A percentile compares a stretch with the other conserved stretches of the same genome.
Evolutionary conservation across 192 early-diverging fungal species (phyloP).

Genomic region (Rhizophagus sp.): DNA sequence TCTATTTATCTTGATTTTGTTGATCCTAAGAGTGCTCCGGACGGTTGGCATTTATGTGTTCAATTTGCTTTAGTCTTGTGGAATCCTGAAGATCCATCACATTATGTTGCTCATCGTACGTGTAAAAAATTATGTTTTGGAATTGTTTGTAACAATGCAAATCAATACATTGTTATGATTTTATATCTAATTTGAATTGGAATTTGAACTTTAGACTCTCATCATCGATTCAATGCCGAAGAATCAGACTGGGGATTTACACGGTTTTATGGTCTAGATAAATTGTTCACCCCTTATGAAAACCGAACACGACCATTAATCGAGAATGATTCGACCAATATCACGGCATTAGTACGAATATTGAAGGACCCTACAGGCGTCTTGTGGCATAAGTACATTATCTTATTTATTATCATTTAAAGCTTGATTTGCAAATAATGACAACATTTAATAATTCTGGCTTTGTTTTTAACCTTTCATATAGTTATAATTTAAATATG

Average conservation of each 20-base stretch:
- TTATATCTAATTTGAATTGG: neutral
- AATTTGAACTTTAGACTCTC: conserved; percentile 44
- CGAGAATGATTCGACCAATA: conserved; percentile 65
- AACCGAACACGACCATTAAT: conserved; percentile 56
- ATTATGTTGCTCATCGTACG: conserved; percentile 53
- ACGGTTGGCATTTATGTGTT: conserved; percentile 81
- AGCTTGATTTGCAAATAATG: conserved; percentile 15
- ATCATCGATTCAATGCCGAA: conserved; percentile 80
- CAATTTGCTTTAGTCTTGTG: conserved; percentile 79
- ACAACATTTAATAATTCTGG: conserved; percentile 25
- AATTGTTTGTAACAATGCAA: too few relatives aligned
- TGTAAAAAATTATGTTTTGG: conserved; percentile 26
- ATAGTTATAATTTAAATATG: conserved; percentile 84
- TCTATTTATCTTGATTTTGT: conserved; percentile 90
- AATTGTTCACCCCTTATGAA: conserved; percentile 43
- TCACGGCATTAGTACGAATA: conserved; percentile 74
- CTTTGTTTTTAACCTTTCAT: conserved; percentile 30
- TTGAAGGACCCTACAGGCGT: conserved; percentile 88
- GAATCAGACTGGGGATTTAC: conserved; percentile 98
- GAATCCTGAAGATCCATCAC: conserved; percentile 67
- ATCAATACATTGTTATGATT: neutral
- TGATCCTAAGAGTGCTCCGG: conserved; percentile 58
- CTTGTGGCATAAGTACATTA: conserved; percentile 87
- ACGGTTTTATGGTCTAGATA: conserved; percentile 63
- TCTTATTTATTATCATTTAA: conserved; percentile 22